These are phyloP conservation scores for Coniophora puteana DNA, from an alignment of 1,284 basidiomycete species.

Conservation along the genomic window DNA sequence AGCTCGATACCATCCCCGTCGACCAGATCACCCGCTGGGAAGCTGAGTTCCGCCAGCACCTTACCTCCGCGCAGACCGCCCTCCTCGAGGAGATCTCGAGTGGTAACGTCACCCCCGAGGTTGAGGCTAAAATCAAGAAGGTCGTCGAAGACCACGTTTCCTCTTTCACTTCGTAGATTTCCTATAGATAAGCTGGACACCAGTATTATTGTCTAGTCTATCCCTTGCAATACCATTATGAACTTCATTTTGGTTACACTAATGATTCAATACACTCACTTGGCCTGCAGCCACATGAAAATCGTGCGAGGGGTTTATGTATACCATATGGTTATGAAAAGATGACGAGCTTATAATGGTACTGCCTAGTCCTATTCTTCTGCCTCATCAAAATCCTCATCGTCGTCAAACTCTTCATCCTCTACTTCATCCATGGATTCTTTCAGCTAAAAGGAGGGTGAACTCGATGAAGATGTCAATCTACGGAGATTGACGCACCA, in stretches of 20 bases:
- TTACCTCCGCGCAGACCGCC: slow-evolving; percentile 61
- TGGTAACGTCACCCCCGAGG: slow-evolving; percentile 83
- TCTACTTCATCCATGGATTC: slow-evolving; percentile 74
- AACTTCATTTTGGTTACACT: slow-evolving; percentile 18
- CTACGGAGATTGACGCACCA: slow-evolving; percentile 47
- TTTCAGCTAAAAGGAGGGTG: slow-evolving; percentile 49
- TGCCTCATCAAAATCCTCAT: slow-evolving; percentile 41
- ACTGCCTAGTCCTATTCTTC: slow-evolving; percentile 11
- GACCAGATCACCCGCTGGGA: slow-evolving; percentile 97
- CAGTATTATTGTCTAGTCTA: neutral
- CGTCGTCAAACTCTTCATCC: slow-evolving; percentile 48
- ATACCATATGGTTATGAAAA: no score
- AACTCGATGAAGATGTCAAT: neutral
- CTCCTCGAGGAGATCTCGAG: slow-evolving; percentile 82
- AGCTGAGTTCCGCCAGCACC: slow-evolving; percentile 82
- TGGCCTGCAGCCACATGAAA: no score
- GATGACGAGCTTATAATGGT: neutral
- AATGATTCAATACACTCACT: no score
- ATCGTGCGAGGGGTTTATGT: no score
- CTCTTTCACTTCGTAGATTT: slow-evolving; percentile 67
- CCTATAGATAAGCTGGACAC: slow-evolving; percentile 6
- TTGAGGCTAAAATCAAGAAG: slow-evolving; percentile 93
- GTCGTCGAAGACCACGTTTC: slow-evolving; percentile 84
- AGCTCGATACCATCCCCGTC: slow-evolving; percentile 90
- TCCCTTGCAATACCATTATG: slow-evolving; percentile 17